Base-by-base conservation (phyloP, 768 basidiomycete genomes). In the Leccinum disarticulatum region DNA sequence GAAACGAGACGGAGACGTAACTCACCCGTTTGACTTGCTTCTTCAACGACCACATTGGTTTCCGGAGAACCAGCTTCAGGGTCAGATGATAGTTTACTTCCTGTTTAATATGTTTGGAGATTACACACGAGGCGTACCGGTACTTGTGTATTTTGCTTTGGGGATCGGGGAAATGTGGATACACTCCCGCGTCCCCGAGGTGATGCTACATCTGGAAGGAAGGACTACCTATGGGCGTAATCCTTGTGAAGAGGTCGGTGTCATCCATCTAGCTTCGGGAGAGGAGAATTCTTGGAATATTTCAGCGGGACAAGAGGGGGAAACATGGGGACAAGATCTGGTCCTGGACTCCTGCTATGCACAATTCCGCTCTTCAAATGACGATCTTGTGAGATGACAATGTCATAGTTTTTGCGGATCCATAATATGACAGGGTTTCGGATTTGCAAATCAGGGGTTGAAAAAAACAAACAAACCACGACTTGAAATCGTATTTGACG, bases 201-300 rank as follows among this genome's bases (percentile, higher is more conserved):
- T 70, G 79, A 50, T 72, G 73, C 55, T 63, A 33, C 63, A 63
- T 75, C 61, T 69, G 68, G 59, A 69, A 63, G 58, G 63, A 59
- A 61, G 56, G 33, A 41, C 50, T 41, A 52, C 49, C 54, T 61
- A 63, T 62, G 60, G 59, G 60, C 59, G 59, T 59, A 56, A 46
- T 33, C 49, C 56, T 54, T 57, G 56, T 51, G 19, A 1, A 27
- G 51, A 56, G 56, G 50, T 47, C 35, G 48, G 61, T 55, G 57
- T 51, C 52, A 61, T 46, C 10, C 22, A 25, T 48, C 28, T 51
- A 30, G n/a, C 54, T 50, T 25, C 17, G n/a, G 14, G 58, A 53
- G 53, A 25, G n/a, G 54, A 4, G 8, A 30, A 10, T 17, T 48
- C 41, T 27, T 31, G 25, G 11, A 13, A 13, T 43, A 35, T 48